A percentile compares a stretch with the other conserved stretches of the same genome.
These are phyloP conservation scores for Cornus controversa DNA, from an alignment of 148 eudicot genomes.

Conservation along the genomic window DNA sequence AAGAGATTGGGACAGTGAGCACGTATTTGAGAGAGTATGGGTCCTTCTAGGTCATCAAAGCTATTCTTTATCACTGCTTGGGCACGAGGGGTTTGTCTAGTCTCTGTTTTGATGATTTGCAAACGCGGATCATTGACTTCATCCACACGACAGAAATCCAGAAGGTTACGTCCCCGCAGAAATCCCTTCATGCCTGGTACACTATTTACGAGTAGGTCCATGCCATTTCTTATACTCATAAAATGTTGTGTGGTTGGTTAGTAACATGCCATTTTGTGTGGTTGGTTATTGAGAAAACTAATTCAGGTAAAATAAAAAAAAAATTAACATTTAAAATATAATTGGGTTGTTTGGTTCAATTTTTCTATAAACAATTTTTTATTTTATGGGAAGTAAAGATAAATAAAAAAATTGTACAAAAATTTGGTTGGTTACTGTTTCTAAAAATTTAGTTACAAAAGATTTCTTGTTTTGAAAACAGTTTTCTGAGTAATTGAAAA, in stretches of 20 bases:
- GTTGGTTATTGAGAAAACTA: neutral
- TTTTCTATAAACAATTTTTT: too few species aligned
- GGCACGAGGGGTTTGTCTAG: conserved; percentile 11
- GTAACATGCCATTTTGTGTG: neutral
- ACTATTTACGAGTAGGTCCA: conserved; percentile 9
- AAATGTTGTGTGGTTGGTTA: neutral
- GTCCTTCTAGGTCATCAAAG: conserved; percentile 39
- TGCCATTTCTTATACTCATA: neutral
- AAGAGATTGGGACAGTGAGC: conserved; percentile 17
- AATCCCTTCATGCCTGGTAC: conserved; percentile 35
- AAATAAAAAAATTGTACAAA: too few species aligned
- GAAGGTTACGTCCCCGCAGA: conserved; percentile 33
- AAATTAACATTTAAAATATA: too few species aligned
- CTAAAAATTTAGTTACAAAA: too few species aligned
- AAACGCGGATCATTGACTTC: conserved; percentile 11
- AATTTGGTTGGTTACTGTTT: too few species aligned
- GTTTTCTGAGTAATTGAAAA: too few species aligned
- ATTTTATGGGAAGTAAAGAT: too few species aligned
- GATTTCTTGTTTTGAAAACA: too few species aligned
- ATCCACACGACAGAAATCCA: conserved; percentile 17
- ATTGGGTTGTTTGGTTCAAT: too few species aligned
- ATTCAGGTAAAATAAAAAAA: too few species aligned
- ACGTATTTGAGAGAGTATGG: conserved; percentile 23
- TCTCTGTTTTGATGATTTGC: conserved; percentile 3
- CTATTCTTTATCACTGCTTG: conserved; percentile 28